Percentiles rank a stretch among this genome's conserved stretches.
Conservation (phyloP, 1,139 yeast species). For the Taphrina flavorubra region DNA sequence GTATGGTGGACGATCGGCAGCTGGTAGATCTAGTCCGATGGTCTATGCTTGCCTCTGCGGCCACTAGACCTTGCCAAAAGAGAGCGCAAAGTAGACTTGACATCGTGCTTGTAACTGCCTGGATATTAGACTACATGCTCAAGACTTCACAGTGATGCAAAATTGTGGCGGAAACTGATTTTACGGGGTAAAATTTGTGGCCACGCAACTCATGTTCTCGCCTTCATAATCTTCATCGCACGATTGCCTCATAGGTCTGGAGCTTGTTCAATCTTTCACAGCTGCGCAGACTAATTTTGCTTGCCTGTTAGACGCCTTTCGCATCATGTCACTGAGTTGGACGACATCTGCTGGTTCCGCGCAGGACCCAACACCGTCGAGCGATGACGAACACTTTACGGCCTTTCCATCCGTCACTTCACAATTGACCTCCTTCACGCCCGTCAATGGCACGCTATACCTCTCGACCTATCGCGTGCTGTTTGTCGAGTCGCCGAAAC, state of each 20-base stretch:
- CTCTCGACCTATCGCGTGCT: conserved; percentile 33
- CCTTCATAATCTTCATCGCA: not conserved
- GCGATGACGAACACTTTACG: conserved; percentile 16
- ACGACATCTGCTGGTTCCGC: not conserved
- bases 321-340: conserved; percentile 21
- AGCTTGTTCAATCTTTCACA: too few species aligned
- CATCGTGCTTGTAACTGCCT: too few species aligned
- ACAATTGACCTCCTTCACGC: conserved; percentile 28
- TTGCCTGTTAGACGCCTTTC: not conserved
- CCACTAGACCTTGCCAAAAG: too few species aligned
- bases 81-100: too few species aligned
- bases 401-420: conserved; percentile 16
- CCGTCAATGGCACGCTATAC: conserved; percentile 20
- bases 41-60: not conserved
- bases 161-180: not conserved
- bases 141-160: not conserved
- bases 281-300: too few species aligned
- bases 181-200: conserved; percentile 19
- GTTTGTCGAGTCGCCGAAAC: conserved; percentile 18
- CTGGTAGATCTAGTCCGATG: too few species aligned
- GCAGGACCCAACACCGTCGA: conserved; percentile 6
- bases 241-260: not conserved
- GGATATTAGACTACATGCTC: too few species aligned
- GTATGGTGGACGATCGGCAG: not conserved
- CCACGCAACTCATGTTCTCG: not conserved